Percentiles rank a stretch among this genome's conserved stretches.
These are phyloP conservation scores for Apostasia ramifera DNA, from an alignment of 106 monocot species.

Conservation along the genomic window DNA sequence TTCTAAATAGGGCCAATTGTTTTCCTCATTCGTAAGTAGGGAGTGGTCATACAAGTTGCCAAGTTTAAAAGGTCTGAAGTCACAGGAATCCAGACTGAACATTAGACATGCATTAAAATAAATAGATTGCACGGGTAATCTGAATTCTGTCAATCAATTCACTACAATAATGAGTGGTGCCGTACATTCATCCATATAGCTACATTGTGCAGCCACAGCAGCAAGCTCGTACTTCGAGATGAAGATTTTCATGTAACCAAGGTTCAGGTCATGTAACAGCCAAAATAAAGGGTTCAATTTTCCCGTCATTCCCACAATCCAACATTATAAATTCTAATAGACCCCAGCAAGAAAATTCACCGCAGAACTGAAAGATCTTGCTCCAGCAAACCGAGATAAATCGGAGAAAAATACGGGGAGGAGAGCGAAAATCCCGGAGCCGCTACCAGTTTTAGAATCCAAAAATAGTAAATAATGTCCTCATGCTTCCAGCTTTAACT, in stretches of 20 bases:
- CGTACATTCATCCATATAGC: background rate
- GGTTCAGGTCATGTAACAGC: too few species aligned
- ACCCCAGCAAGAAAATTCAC: too few species aligned
- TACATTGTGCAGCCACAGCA: background rate
- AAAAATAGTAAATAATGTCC: background rate
- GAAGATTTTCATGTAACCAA: background rate
- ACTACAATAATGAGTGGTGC: background rate
- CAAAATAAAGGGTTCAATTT: too few species aligned
- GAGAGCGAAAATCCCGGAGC: background rate
- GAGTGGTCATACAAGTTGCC: too few species aligned
- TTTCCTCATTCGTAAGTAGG: too few species aligned
- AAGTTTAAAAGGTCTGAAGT: background rate
- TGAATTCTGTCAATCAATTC: background rate
- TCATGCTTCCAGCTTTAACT: too few species aligned
- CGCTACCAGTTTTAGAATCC: background rate
- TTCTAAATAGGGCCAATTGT: background rate
- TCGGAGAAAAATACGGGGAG: background rate
- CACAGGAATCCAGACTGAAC: background rate
- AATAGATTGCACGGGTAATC: background rate
- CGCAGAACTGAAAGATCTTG: background rate
- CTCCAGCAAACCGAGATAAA: background rate
- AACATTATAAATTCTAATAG: too few species aligned
- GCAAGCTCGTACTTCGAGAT: background rate
- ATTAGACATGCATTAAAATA: background rate
- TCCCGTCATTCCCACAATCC: too few species aligned